Conservation (phyloP, 768 basidiomycete genomes). For the Trametes maxima region DNA sequence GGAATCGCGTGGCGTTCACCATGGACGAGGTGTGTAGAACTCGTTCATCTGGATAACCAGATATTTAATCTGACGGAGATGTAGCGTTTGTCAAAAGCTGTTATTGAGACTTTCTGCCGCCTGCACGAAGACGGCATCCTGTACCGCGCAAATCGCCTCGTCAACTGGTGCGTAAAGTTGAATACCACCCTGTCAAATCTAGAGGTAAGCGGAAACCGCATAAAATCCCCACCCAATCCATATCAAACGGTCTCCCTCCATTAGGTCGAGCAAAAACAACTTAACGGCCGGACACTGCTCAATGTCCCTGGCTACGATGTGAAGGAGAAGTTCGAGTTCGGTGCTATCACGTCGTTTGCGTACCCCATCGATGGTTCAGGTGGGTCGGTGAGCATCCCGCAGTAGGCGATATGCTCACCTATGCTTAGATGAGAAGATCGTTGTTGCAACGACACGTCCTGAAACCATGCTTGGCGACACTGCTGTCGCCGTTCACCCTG, state of each 20-base stretch:
- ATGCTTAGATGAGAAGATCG: constrained; percentile 75
- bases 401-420: neutral
- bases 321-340: constrained; percentile 98
- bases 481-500: constrained; percentile 94
- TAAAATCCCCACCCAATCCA: neutral
- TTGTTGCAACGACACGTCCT: constrained; percentile 96
- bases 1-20: constrained; percentile 93
- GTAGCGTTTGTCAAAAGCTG: constrained; percentile 79
- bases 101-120: constrained; percentile 87
- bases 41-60: neutral
- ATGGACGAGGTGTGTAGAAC: constrained; percentile 74
- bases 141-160: constrained; percentile 94
- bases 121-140: constrained; percentile 90
- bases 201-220: constrained; percentile 56
- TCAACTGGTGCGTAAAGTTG: constrained; percentile 96
- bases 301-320: constrained; percentile 91
- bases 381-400: constrained; percentile 32
- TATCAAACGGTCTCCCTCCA: neutral
- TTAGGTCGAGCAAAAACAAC: constrained; percentile 90
- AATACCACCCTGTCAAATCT: constrained; percentile 98
- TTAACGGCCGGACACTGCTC: constrained; percentile 82
- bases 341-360: constrained; percentile 94
- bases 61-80: neutral
- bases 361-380: constrained; percentile 89
- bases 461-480: constrained; percentile 99